phyloP scores from a whole-genome alignment of 192 early-diverging fungal genomes.

The Backusella macrospora region DNA sequence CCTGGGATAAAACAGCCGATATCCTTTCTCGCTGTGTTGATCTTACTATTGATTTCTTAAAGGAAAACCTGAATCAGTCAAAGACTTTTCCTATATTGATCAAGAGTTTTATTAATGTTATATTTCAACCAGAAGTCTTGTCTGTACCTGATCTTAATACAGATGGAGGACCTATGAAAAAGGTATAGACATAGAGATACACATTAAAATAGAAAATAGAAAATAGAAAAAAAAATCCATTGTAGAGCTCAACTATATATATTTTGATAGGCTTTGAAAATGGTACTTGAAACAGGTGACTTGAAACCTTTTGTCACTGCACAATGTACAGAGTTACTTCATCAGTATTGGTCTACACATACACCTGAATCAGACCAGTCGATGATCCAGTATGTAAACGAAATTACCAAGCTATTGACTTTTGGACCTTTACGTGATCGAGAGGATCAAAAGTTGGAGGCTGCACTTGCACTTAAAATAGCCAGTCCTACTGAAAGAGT shows the following conservation, averaged over 20 bases:
- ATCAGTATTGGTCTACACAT: constrained; percentile 32
- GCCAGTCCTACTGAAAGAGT: not conserved
- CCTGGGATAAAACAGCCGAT: constrained; percentile 31
- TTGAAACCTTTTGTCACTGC: constrained; percentile 31
- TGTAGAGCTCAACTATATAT: not conserved
- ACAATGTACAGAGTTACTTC: constrained; percentile 25
- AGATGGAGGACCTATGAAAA: constrained; percentile 39
- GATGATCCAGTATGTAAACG: constrained; percentile 30
- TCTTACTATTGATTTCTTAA: constrained; percentile 30
- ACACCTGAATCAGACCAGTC: constrained; percentile 19
- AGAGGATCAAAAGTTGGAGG: constrained; percentile 56
- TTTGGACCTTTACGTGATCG: constrained; percentile 57
- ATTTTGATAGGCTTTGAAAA: constrained; percentile 26
- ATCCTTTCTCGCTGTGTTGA: constrained; percentile 27
- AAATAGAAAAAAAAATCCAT: not conserved
- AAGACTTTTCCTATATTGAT: constrained; percentile 36
- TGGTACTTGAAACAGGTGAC: constrained; percentile 31
- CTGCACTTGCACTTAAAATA: constrained; percentile 44
- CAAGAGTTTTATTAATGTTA: constrained; percentile 22
- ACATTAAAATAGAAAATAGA: not conserved
- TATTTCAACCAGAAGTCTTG: constrained; percentile 35
- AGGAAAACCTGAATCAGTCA: constrained; percentile 27
- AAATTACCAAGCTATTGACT: constrained; percentile 40
- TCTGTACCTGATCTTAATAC: constrained; percentile 23
- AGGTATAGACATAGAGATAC: constrained; percentile 6